phyloP scores from a whole-genome alignment of 2,329 filamentous ascomycete genomes.

The Ophiostoma novo-ulmi region DNA sequence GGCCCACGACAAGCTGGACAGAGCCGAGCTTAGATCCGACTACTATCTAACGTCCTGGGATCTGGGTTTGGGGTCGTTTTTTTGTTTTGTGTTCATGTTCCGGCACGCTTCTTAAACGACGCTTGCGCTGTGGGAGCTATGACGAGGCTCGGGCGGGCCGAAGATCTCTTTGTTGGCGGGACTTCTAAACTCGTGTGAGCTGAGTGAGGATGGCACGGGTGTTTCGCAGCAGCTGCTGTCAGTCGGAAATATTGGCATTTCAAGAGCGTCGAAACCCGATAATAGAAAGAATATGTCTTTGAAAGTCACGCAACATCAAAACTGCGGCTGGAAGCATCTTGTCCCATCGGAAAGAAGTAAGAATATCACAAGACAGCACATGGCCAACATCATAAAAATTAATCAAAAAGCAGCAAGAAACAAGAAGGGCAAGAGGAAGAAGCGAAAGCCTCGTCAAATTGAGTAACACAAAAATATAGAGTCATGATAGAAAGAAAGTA shows the following conservation, averaged over 20 bases:
- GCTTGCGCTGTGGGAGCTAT: background rate
- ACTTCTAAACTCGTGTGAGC: slow-evolving; percentile 6
- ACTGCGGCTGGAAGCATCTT: background rate
- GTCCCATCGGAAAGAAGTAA: background rate
- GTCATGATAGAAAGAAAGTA: slow-evolving; percentile 3
- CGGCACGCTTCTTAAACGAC: background rate
- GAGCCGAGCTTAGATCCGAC: background rate
- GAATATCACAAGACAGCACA: background rate
- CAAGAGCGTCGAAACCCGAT: background rate
- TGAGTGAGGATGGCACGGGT: background rate
- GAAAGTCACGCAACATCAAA: background rate
- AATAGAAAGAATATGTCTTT: background rate
- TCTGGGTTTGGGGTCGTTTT: background rate
- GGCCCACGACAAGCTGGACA: slow-evolving; percentile 21
- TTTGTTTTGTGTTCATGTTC: background rate
- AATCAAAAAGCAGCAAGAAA: background rate
- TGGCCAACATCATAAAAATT: background rate
- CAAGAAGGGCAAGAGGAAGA: background rate
- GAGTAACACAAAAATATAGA: background rate
- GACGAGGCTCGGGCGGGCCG: background rate
- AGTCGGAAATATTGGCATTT: background rate
- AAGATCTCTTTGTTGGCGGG: slow-evolving; percentile 8
- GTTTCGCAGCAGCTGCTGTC: background rate
- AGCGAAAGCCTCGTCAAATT: background rate
- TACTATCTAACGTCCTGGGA: too few relatives aligned